A percentile compares a stretch with the other conserved stretches of the same genome.
These are phyloP conservation scores for Termitomyces sp. DNA, from an alignment of 768 basidiomycete genomes.

Conservation along the genomic window DNA sequence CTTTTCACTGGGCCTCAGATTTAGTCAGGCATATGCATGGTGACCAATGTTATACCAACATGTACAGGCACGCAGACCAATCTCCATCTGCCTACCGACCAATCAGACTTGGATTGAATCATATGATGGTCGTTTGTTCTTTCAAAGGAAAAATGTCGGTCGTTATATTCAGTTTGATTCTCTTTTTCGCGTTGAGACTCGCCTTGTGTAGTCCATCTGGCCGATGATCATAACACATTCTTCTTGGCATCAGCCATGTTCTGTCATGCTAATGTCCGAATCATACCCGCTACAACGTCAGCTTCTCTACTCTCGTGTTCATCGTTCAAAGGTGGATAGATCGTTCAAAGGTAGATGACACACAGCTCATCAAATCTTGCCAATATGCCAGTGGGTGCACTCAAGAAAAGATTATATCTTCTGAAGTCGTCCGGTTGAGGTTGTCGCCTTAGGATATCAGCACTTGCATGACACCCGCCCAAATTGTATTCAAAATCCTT, in stretches of 20 bases:
- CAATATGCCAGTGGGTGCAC: too few species aligned
- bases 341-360: not conserved
- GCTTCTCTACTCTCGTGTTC: not conserved
- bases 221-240: not conserved
- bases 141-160: not conserved
- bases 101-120: not conserved
- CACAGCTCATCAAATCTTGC: not conserved
- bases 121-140: not conserved
- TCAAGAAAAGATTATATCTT: not conserved
- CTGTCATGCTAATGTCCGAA: not conserved
- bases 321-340: not conserved
- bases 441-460: not conserved
- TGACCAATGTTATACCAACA: too few species aligned
- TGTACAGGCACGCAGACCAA: not conserved
- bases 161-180: not conserved
- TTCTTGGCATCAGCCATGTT: slow-evolving; percentile 1
- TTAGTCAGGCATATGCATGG: too few species aligned
- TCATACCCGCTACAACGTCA: not conserved
- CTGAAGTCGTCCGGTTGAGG: too few species aligned
- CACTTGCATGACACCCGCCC: too few species aligned
- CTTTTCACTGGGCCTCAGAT: too few species aligned
- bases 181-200: not conserved
- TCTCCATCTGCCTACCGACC: not conserved
- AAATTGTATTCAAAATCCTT: not conserved
- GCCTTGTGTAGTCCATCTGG: not conserved